Conservation (phyloP, 2,329 filamentous ascomycete genomes). For the Teratosphaeria pseudoeucalypti region DNA sequence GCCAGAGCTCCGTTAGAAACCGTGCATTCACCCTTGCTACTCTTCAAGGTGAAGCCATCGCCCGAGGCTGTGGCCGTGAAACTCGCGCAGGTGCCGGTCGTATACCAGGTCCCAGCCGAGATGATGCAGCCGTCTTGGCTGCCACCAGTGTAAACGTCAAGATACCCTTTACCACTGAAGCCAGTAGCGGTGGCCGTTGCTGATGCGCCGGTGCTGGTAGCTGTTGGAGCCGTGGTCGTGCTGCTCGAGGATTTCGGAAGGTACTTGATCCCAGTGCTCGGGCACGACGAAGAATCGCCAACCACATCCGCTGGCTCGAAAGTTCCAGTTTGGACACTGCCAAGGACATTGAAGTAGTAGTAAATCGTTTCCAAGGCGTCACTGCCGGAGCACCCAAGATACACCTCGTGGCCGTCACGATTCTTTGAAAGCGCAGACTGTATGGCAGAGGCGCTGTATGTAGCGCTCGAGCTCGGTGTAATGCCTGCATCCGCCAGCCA, state of each 20-base stretch:
- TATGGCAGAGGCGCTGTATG: constrained; percentile 41
- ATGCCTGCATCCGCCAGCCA: constrained; percentile 53
- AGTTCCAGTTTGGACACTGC: constrained; percentile 49
- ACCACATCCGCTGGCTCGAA: constrained; percentile 48
- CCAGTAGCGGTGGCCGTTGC: constrained; percentile 25
- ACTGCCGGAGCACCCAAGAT: constrained; percentile 47
- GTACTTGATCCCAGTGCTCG: constrained; percentile 53
- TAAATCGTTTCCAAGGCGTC: constrained; percentile 43
- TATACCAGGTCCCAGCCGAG: constrained; percentile 56
- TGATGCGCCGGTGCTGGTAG: constrained; percentile 19
- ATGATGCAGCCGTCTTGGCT: constrained; percentile 56
- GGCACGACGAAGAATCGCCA: constrained; percentile 51
- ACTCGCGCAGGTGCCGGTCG: constrained; percentile 55
- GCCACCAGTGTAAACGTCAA: constrained; percentile 45
- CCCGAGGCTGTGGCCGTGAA: constrained; percentile 38
- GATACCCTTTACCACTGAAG: constrained; percentile 49
- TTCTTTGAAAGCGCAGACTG: constrained; percentile 46
- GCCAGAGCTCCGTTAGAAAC: constrained; percentile 36
- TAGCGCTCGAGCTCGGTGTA: constrained; percentile 36
- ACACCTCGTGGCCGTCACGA: constrained; percentile 45
- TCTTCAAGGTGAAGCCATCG: constrained; percentile 42
- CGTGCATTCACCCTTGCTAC: constrained; percentile 50
- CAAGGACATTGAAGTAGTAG: constrained; percentile 55
- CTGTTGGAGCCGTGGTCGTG: constrained; percentile 22
- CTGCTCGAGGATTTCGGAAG: constrained; percentile 41